A percentile compares a stretch with the other conserved stretches of the same genome.
These are phyloP conservation scores for Dioscorea cayenensis DNA, from an alignment of 116 monocot species.

Conservation along the genomic window DNA sequence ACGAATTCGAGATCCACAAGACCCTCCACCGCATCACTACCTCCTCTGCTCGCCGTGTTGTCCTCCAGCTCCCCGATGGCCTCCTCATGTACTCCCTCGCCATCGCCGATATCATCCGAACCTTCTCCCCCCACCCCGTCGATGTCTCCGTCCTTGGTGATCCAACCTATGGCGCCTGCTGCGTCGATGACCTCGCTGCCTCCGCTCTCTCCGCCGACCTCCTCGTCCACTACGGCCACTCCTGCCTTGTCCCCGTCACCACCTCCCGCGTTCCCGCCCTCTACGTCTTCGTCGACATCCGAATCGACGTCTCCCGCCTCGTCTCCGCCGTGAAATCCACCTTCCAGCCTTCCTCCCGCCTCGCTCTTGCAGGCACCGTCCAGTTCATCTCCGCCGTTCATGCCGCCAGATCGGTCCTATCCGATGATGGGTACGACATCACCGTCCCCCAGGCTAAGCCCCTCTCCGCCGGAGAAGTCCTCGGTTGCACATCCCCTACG, in stretches of 20 bases:
- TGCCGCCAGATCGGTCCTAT: conserved; percentile 38
- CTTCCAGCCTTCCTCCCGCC: conserved; percentile 26
- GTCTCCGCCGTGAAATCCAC: conserved; percentile 27
- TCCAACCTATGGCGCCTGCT: conserved; percentile 85
- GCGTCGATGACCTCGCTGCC: conserved; percentile 67
- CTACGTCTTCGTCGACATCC: conserved; percentile 86
- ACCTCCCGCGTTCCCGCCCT: conserved; percentile 53
- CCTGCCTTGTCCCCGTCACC: conserved; percentile 81
- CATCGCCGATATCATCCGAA: conserved; percentile 69
- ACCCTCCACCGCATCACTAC: conserved; percentile 73
- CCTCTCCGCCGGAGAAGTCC: conserved; percentile 84
- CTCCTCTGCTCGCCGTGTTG: conserved; percentile 49
- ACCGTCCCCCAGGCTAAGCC: conserved; percentile 89
- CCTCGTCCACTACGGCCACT: conserved; percentile 87
- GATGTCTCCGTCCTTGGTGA: conserved; percentile 81
- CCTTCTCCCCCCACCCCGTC: conserved; percentile 25
- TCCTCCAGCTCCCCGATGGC: conserved; percentile 95
- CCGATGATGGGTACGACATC: conserved; percentile 38
- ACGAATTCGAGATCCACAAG: conserved; percentile 98
- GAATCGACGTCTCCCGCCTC: conserved; percentile 48
- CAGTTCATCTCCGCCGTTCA: conserved; percentile 88
- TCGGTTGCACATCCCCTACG: conserved; percentile 85
- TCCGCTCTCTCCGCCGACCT: conserved; percentile 52
- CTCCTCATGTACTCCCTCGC: conserved; percentile 92
- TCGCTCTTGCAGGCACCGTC: conserved; percentile 84